phyloP scores from a whole-genome alignment of 345 rosid species.

The Stellera chamaejasme region DNA sequence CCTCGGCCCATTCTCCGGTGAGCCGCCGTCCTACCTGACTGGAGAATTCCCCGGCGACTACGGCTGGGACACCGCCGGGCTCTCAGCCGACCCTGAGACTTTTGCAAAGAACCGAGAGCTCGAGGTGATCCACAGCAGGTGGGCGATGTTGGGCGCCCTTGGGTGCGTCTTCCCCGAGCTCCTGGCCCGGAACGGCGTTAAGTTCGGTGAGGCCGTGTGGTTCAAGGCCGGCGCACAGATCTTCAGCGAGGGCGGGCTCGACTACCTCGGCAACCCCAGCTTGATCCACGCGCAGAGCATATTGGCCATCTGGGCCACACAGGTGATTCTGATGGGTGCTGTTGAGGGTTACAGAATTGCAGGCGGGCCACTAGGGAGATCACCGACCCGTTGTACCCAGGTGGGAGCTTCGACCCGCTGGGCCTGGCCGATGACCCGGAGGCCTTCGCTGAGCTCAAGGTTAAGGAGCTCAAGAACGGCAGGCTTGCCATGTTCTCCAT shows the following conservation, averaged over 20 bases:
- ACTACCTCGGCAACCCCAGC: constrained; percentile 82
- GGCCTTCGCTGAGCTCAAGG: constrained; percentile 78
- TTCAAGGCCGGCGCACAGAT: constrained; percentile 85
- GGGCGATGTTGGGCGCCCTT: constrained; percentile 83
- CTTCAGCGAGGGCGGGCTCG: constrained; percentile 78
- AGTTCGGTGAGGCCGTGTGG: constrained; percentile 78
- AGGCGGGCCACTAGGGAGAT: constrained; percentile 68
- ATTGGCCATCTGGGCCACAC: constrained; percentile 72
- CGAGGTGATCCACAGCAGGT: constrained; percentile 70
- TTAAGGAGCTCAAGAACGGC: constrained; percentile 77
- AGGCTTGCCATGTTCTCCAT: constrained; percentile 83
- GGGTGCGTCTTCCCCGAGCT: constrained; percentile 82
- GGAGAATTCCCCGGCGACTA: constrained; percentile 77
- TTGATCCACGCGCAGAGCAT: constrained; percentile 77
- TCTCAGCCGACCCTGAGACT: constrained; percentile 83
- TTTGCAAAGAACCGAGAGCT: constrained; percentile 90
- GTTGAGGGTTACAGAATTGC: constrained; percentile 79
- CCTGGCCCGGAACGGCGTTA: constrained; percentile 63
- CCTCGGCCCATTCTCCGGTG: constrained; percentile 76
- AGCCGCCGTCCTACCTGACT: constrained; percentile 67
- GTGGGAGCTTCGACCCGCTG: constrained; percentile 83
- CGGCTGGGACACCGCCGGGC: constrained; percentile 81
- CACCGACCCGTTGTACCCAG: constrained; percentile 63
- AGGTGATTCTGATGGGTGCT: constrained; percentile 79
- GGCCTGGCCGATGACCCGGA: constrained; percentile 80